Conservation (phyloP, 495 filamentous ascomycete species). For the Copromyces sp. region DNA sequence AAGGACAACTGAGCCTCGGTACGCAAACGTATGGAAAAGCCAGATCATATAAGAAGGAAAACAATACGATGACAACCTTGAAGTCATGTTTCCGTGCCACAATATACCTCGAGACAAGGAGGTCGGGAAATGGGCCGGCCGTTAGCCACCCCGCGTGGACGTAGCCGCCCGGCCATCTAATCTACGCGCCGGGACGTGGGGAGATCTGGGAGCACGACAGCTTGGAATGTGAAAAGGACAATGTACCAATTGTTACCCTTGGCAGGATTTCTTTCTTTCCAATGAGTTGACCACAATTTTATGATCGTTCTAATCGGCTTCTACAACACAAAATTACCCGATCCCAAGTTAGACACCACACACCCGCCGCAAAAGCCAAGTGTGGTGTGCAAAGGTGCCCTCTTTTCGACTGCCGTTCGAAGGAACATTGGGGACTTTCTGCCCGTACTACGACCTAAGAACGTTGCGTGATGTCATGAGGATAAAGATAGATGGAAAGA, state of each 20-base stretch:
- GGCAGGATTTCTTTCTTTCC: not conserved
- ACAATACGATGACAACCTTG: not conserved
- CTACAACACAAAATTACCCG: not conserved
- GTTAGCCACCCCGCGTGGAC: not conserved
- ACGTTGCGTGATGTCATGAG: not conserved
- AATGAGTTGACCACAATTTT: not conserved
- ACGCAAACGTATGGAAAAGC: not conserved
- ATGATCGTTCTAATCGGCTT: not conserved
- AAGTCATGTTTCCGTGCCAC: not conserved
- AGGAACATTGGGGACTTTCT: not conserved
- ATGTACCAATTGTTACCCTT: not conserved
- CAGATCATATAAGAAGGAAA: not conserved
- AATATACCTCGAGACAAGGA: not conserved
- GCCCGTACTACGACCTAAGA: not conserved
- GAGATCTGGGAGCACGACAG: not conserved
- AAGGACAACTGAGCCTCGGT: not conserved
- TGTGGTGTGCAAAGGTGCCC: not conserved
- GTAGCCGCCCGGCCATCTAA: not conserved
- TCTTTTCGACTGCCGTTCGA: not conserved
- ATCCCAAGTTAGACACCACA: not conserved
- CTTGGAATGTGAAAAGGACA: not conserved
- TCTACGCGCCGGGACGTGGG: not conserved
- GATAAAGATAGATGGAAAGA: not conserved
- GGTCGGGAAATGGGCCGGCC: not conserved
- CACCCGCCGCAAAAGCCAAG: not conserved